Evolutionary conservation across 1,139 yeast genomes (phyloP).

Genomic region (Saccharomyces hybrid): DNA sequence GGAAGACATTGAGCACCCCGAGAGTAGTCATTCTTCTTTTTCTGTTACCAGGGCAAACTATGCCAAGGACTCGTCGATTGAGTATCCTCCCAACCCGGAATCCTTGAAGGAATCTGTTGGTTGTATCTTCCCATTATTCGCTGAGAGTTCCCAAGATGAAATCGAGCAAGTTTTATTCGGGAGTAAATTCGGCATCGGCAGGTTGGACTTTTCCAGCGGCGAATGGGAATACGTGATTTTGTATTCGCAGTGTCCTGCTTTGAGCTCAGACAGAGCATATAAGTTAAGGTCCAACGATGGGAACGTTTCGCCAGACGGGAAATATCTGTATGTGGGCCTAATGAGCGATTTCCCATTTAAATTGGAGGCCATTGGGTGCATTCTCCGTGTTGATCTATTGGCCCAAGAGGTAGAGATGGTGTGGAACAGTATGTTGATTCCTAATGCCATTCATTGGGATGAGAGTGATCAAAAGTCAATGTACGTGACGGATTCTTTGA

Average conservation of each 20-base stretch:
- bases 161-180: slow-evolving; percentile 43
- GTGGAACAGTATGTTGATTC: slow-evolving; percentile 40
- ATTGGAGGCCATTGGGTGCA: slow-evolving; percentile 29
- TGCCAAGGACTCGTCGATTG: slow-evolving; percentile 8
- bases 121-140: slow-evolving; percentile 52
- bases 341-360: slow-evolving; percentile 48
- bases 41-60: slow-evolving; percentile 20
- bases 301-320: slow-evolving; percentile 59
- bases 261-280: slow-evolving; percentile 22
- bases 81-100: slow-evolving; percentile 14
- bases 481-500: slow-evolving; percentile 68
- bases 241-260: slow-evolving; percentile 37
- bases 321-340: slow-evolving; percentile 62
- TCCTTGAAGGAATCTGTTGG: slow-evolving; percentile 43
- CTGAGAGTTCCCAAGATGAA: slow-evolving; percentile 34
- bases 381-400: slow-evolving; percentile 30
- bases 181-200: slow-evolving; percentile 50
- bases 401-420: slow-evolving; percentile 26
- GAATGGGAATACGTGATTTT: slow-evolving; percentile 39
- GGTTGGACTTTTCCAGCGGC: slow-evolving; percentile 40
- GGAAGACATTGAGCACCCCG: slow-evolving; percentile 12
- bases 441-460: slow-evolving; percentile 74
- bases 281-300: slow-evolving; percentile 69
- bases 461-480: slow-evolving; percentile 39
- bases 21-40: slow-evolving; percentile 36